Conservation (phyloP, 371 early-diverging fungal genomes). For the Apophysomyces sp. region DNA sequence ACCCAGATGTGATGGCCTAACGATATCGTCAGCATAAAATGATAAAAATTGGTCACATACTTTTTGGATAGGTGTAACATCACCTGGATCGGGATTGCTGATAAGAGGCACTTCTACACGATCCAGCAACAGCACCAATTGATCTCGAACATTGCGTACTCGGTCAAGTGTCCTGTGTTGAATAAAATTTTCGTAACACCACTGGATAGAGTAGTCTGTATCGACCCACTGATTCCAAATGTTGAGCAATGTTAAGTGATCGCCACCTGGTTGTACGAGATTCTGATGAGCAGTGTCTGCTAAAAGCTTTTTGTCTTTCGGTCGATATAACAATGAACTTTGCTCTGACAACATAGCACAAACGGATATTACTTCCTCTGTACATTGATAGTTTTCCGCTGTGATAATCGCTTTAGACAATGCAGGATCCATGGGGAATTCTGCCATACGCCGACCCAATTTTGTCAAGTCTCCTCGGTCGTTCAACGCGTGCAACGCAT, state of each 20-base stretch:
- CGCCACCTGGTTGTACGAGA: slow-evolving; percentile 85
- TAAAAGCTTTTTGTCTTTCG: slow-evolving; percentile 90
- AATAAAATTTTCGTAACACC: slow-evolving; percentile 97
- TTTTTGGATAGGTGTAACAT: slow-evolving; percentile 81
- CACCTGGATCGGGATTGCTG: slow-evolving; percentile 73
- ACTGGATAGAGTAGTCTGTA: slow-evolving; percentile 88
- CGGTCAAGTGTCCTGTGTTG: slow-evolving; percentile 89
- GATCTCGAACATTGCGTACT: slow-evolving; percentile 94
- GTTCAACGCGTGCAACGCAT: slow-evolving; percentile 95
- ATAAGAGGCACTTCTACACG: slow-evolving; percentile 87
- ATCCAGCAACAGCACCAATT: slow-evolving; percentile 90
- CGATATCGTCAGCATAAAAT: not conserved
- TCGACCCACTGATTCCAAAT: slow-evolving; percentile 97
- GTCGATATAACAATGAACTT: slow-evolving; percentile 89
- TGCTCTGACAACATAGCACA: slow-evolving; percentile 93
- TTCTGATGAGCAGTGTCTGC: slow-evolving; percentile 94
- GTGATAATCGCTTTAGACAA: slow-evolving; percentile 91
- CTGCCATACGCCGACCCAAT: slow-evolving; percentile 97
- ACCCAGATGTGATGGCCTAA: slow-evolving; percentile 89
- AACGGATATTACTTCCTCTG: slow-evolving; percentile 89
- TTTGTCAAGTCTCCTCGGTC: slow-evolving; percentile 93
- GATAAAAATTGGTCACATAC: slow-evolving; percentile 11
- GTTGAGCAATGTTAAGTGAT: slow-evolving; percentile 88
- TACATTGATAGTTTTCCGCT: slow-evolving; percentile 89
- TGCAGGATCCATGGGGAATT: slow-evolving; percentile 98